Evolutionary conservation across 1,284 basidiomycete genomes (phyloP), one percentile per base, ranked within the genome.

Genomic region (Trichosporon inkin): DNA sequence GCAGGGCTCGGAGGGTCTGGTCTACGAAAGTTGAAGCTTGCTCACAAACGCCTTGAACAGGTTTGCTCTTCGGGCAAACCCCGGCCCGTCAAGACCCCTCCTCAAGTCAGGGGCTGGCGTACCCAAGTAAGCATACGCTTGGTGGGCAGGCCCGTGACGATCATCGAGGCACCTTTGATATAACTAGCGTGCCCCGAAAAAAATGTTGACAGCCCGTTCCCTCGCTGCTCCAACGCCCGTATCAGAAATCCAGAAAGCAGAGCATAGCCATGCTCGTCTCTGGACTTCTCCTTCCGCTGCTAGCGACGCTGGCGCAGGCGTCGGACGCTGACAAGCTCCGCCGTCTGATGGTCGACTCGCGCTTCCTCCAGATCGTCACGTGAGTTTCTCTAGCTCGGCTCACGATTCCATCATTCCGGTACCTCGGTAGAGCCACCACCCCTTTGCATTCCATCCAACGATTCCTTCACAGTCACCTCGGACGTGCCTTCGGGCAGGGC

Each of bases 241-340:
- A n/a, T n/a, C n/a, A n/a, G n/a, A n/a, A n/a, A n/a, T n/a, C n/a
- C n/a, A 14, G 19, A 24, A 24, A 2, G n/a, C 8, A 49, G 44
- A 24, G 44, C 44, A n/a, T 22, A 16, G 16, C 44, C 22, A 49
- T 49, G 44, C 44, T 49, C 44, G 44, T 49, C 44, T 22, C 44
- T 49, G 44, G 44, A 32, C 14, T 49, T 34, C 17, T 37, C 34
- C 36, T 53, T 34, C 19, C 51, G 19, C 19, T 53, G 34, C 35
- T 53, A 34, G 28, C 51, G 2, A 22, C 51, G 17, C 17, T 53
- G 11, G 51, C 35, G 10, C 14, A 41, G 6, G 51, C 51, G 20
- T 56, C 55, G 14, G 55, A 56, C 55, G 38, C 35, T 8, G 34
- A 41, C 47, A 60, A 52, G 58, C 58, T 60, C 11, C 58, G 58